Base-by-base conservation (phyloP, 2,329 filamentous ascomycete species). In the Drechslerella dactyloides region DNA sequence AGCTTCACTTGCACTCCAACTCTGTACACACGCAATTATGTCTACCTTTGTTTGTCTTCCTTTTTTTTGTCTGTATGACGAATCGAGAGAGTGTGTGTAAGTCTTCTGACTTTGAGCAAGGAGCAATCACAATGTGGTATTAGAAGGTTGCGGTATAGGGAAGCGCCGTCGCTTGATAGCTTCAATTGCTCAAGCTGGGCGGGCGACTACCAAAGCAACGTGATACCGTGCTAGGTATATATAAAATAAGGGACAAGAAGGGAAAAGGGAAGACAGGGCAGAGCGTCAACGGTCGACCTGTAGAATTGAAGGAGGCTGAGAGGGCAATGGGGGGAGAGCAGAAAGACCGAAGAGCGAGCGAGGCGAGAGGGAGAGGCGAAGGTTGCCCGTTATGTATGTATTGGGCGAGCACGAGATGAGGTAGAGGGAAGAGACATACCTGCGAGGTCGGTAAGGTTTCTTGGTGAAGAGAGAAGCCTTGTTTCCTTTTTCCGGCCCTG, bases 271-370 rank as follows among this genome's bases (percentile, higher is more conserved):
- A 48, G 8, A 72, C 68, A 72, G 68, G 68, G 60, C 56, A 65
- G 68, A 72, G 68, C 68, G 68, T 72, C 68, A 72, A 72, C 68
- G 68, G n/a, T 72, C 68, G 68, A 63, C 68, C 68, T 72, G 68
- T 72, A 72, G 68, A 72, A 72, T 60, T 72, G 68, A 72, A 72
- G 60, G 53, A 33, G 8, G 27, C 27, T 72, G 48, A 59, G 48
- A 56, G 40, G 51, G 51, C 60, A 51, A 59, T 19, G 23, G 48
- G 58, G 17, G 19, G 44, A 62, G 51, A 46, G 53, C 35, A 48
- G 55, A 54, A 50, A 64, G 60, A 21, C 21, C 51, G 54, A 63
- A 48, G 40, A 42, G 60, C 55, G 40, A 40, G 53, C 42, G 24
- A 59, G 48, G 60, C 23, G 51, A 55, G 48, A 48, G 57, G 65